Evolutionary conservation across 2,329 filamentous ascomycete genomes (phyloP), one percentile per base, ranked within the genome.

Genomic region (Xylaria sp.): DNA sequence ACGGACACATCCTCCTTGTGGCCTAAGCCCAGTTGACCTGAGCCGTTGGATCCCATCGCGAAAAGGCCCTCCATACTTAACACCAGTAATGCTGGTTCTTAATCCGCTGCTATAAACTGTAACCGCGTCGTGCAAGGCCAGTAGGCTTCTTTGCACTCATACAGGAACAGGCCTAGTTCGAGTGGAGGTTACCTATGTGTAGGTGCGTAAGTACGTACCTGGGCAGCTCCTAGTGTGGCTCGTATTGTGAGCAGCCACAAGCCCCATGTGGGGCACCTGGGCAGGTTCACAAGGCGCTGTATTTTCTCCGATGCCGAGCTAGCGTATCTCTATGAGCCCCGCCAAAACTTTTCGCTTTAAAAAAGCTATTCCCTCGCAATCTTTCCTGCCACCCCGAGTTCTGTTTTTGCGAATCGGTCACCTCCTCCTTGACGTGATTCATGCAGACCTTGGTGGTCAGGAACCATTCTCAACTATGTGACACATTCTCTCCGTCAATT

Each of bases 11-110:
- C 92, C 77, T 93, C 89, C 69, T 83, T 85, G 78, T 94, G 91
- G 23, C 88, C 88, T 67, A 94, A 86, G 49, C 90, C 91, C 10
- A 94, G 84, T 77, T 94, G 92, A 41, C 91, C 91, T 1, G 77
- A 93, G 54, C 91, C 90, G 75, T 94, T 94, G 4, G 92, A 94
- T 39, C 92, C 92, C 56, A 94, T 84, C 2, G 92, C 87, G 74
- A 90, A 92, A 20, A 93, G 78, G 1, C 81, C 80, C n/a, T 83
- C 79, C 85, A 89, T 86, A 9, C 7, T 33, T 9, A 9, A 46
- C 41, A 7, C n/a, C 20, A 5, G 12, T 0, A 56, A 31, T 28
- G 20, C 23, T 49, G 25, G 7, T 8, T 39, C 28, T 12, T 52
- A 23, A n/a, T 9, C 25, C 39, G 41, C 20, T n/a, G 41, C 36